Base-by-base conservation (phyloP, 2,329 filamentous ascomycete genomes). In the Cyanodermella asteris region DNA sequence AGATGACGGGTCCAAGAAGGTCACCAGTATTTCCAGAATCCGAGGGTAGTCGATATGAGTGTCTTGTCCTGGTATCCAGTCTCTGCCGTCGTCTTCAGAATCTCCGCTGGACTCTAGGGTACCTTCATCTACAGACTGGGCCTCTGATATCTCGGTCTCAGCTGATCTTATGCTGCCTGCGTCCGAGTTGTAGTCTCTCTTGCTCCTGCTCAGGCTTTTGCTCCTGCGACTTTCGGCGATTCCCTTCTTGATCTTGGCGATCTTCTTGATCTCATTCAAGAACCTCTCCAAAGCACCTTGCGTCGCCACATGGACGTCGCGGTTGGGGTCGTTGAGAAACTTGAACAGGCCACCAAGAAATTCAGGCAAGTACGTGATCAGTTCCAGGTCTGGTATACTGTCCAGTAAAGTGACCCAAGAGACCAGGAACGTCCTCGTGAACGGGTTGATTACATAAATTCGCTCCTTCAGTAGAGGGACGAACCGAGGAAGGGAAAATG, bases 61-160 rank as follows among this genome's bases (percentile, higher is more conserved):
- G 46, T 97, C 87, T 49, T 97, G 87, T 1, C 90, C 87, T 1
- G 90, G 90, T 22, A 94, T 72, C 81, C 84, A 97, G 42, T 94
- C 87, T n/a, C n/a, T n/a, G 31, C 82, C 82, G 38, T 91, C 82
- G 28, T 60, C 54, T 24, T 47, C 51, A 18, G 59, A 51, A 21
- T 73, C 69, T 7, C 57, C 52, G 16, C 42, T 47, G 13, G 50
- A 45, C 24, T 36, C 43, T 27, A 38, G 44, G 20, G 39, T 45
- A 23, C 39, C 48, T 26, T 45, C 47, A 10, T 59, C 61, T n/a
- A n/a, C n/a, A n/a, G n/a, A n/a, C n/a, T n/a, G n/a, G n/a, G n/a
- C n/a, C n/a, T n/a, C n/a, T n/a, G n/a, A n/a, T n/a, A n/a, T n/a
- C n/a, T n/a, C n/a, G n/a, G n/a, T n/a, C n/a, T n/a, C n/a, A n/a